Percentiles rank a stretch among this genome's conserved stretches.
Conservation (phyloP, 306 rosid species). For the Alnus glutinosa region DNA sequence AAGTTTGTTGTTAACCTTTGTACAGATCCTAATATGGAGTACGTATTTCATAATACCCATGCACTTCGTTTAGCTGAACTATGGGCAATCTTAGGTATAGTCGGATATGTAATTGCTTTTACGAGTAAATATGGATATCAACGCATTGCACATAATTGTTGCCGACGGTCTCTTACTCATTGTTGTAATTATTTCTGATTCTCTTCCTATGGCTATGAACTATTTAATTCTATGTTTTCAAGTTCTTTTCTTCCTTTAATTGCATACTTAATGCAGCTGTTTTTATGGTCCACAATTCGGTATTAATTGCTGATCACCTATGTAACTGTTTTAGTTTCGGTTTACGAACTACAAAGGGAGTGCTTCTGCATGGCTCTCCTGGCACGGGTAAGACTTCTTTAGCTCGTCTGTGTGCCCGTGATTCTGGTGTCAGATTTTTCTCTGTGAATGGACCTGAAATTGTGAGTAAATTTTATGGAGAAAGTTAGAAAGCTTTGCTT, state of each 20-base stretch:
- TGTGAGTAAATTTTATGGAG: conserved; percentile 72
- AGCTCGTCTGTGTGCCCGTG: conserved; percentile 69
- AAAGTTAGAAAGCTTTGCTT: conserved; percentile 77
- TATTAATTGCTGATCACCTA: conserved; percentile 14
- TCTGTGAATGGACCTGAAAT: conserved; percentile 82
- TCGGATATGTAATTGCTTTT: not conserved
- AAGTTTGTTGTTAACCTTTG: not conserved
- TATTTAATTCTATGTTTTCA: not conserved
- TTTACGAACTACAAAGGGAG: conserved; percentile 77
- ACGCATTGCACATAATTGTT: not conserved
- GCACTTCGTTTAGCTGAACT: not conserved
- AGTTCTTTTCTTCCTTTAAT: not conserved
- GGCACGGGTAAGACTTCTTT: conserved; percentile 95
- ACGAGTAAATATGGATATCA: not conserved
- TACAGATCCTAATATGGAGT: not conserved
- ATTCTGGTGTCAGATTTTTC: conserved; percentile 72
- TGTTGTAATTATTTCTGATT: not conserved
- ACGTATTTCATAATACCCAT: not conserved
- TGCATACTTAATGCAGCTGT: not conserved
- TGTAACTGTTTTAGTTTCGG: conserved; percentile 58
- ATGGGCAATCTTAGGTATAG: not conserved
- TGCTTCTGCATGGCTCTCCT: conserved; percentile 94
- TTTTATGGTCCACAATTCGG: conserved; percentile 14
- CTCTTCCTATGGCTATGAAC: not conserved
- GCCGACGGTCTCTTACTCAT: not conserved